Evolutionary conservation across 208 protist species (phyloP).

Genomic region (Trypanosomatidae sp.): DNA sequence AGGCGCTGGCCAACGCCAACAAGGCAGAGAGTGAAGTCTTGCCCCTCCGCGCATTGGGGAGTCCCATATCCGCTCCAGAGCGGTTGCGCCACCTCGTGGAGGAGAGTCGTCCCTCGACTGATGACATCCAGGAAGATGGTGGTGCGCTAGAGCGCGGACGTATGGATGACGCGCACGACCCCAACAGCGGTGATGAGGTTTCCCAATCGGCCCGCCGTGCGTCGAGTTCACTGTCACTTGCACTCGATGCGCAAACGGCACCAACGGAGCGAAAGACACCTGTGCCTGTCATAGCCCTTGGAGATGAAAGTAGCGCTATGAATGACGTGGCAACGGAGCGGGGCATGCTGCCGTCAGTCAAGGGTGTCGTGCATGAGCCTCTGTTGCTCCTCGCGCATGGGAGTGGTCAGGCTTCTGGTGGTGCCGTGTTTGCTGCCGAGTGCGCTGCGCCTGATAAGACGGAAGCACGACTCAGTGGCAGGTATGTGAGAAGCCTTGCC

Average conservation of each 20-base stretch:
- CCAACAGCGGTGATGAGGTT: background rate
- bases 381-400: background rate
- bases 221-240: background rate
- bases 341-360: background rate
- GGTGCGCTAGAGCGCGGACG: conserved; percentile 13
- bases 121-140: background rate
- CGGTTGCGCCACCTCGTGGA: conserved; percentile 16
- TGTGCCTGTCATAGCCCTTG: background rate
- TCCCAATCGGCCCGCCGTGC: background rate
- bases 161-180: background rate
- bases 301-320: background rate
- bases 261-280: no score
- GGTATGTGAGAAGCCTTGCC: background rate
- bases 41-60: background rate
- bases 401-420: background rate
- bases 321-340: background rate
- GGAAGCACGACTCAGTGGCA: background rate
- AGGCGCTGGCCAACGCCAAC: background rate
- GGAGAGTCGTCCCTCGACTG: background rate
- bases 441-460: no score
- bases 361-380: background rate
- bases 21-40: background rate
- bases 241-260: background rate
- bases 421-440: no score
- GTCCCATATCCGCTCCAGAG: background rate